Evolutionary conservation across 345 rosid genomes (phyloP), one percentile per base, ranked within the genome.

Genomic region (Lepidium aucheri): DNA sequence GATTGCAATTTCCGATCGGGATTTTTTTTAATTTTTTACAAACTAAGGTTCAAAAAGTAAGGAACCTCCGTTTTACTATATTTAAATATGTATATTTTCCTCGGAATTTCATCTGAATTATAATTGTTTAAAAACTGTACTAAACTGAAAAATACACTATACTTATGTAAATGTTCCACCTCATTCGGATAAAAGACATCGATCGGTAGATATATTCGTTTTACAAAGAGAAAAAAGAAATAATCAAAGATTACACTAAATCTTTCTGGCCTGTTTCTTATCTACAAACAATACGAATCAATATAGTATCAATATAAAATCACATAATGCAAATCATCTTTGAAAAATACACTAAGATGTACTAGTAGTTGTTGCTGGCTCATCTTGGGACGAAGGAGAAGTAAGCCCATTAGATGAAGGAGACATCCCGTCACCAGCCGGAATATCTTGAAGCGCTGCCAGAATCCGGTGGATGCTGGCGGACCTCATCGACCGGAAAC

Each of bases 401-500:
- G 53, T 7, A 20, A 34, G 14, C 20, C 26, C 67, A 6, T 60
- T 51, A 42, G 79, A 72, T 7, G 74, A 62, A 10, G 79, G 85
- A 12, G 83, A 75, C 13, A 59, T 61, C 66, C 78, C 85, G 8
- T 72, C 80, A 2, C 72, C 63, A 0, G 78, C 36, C 9, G 86
- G 86, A 15, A 81, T 42, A 74, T 81, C 85, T 4, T 79, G 79
- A 49, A 84, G 50, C 10, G 39, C 69, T 1, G 80, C 85, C 9
- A 84, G 65, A 20, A 84, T 71, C 54, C 85, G 65, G 46, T 85
- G 82, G 68, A 83, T 78, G 69, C 88, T 84, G 5, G 68, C 54
- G 1, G 89, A 84, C 18, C 86, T 81, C 32, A 82, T 85, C 1
- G 80, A 73, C 42, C 60, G 78, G 81, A 83, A 84, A 66, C 83